Conservation (phyloP, 306 rosid species). For the Crotalaria pallida region DNA sequence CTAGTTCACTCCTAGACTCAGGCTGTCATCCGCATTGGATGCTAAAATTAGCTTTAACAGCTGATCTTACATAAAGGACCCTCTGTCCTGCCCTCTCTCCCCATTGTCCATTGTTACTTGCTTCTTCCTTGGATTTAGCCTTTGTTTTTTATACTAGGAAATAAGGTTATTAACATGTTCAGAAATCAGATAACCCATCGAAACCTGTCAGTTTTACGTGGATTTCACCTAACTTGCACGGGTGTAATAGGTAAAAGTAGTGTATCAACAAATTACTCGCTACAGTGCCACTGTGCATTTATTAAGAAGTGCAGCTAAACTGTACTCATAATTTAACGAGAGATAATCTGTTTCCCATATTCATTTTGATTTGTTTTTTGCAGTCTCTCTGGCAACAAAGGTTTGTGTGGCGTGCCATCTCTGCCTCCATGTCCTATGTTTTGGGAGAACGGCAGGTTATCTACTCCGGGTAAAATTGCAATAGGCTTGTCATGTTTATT, state of each 20-base stretch:
- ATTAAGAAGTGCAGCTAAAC: not conserved
- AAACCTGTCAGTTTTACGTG: not conserved
- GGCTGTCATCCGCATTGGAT: not conserved
- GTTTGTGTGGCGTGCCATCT: conserved; percentile 78
- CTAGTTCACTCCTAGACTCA: not conserved
- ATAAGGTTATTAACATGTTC: not conserved
- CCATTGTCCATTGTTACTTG: not conserved
- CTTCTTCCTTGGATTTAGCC: not conserved
- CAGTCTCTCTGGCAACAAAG: conserved; percentile 83
- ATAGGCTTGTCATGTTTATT: conserved; percentile 56
- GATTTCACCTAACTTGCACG: not conserved
- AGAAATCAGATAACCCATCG: not conserved
- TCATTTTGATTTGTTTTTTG: conserved; percentile 11
- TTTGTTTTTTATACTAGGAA: not conserved
- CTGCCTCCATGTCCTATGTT: conserved; percentile 72
- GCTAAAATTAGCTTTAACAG: not conserved
- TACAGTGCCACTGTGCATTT: not conserved
- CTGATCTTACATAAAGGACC: not conserved
- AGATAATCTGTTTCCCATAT: not conserved
- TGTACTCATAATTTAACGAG: not conserved
- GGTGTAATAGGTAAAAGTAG: not conserved
- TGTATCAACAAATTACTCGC: not conserved
- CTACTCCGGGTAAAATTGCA: conserved; percentile 71
- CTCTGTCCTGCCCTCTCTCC: not conserved
- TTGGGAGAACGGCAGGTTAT: conserved; percentile 79